A percentile compares a stretch with the other conserved stretches of the same genome.
Evolutionary conservation across 345 rosid genomes (phyloP).

Genomic region (Salix caprea): DNA sequence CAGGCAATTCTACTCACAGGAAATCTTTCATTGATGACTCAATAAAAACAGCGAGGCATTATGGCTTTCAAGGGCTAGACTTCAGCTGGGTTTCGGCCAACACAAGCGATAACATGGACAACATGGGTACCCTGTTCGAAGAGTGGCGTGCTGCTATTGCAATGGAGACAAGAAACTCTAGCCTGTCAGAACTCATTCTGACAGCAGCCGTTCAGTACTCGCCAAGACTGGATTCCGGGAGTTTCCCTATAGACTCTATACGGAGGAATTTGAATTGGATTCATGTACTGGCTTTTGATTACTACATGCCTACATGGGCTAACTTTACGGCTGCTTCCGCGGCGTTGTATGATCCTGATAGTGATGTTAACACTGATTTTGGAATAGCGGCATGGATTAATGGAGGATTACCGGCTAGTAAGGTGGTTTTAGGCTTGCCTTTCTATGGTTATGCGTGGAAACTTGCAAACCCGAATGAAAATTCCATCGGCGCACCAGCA

Average conservation of each 20-base stretch:
- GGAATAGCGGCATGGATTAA: constrained; percentile 28
- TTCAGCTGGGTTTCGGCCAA: constrained; percentile 25
- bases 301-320: no score
- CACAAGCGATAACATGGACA: constrained; percentile 6
- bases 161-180: constrained; percentile 10
- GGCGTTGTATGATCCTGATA: no score
- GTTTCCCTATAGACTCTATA: no score
- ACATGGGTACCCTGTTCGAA: constrained; percentile 13
- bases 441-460: constrained; percentile 32
- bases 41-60: constrained; percentile 14
- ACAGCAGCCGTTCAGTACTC: constrained; percentile 1
- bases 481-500: constrained; percentile 4
- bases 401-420: constrained; percentile 21
- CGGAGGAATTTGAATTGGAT: no score
- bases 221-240: no score
- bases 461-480: constrained; percentile 13
- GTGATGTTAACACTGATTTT: constrained; percentile 14
- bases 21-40: constrained; percentile 23
- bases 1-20: constrained; percentile 3
- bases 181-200: neutral
- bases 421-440: constrained; percentile 31
- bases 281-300: no score
- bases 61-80: constrained; percentile 31
- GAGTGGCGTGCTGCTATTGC: constrained; percentile 28
- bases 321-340: no score